phyloP scores from a whole-genome alignment of 2,329 filamentous ascomycete genomes.

The Paracamarosporium sp. region DNA sequence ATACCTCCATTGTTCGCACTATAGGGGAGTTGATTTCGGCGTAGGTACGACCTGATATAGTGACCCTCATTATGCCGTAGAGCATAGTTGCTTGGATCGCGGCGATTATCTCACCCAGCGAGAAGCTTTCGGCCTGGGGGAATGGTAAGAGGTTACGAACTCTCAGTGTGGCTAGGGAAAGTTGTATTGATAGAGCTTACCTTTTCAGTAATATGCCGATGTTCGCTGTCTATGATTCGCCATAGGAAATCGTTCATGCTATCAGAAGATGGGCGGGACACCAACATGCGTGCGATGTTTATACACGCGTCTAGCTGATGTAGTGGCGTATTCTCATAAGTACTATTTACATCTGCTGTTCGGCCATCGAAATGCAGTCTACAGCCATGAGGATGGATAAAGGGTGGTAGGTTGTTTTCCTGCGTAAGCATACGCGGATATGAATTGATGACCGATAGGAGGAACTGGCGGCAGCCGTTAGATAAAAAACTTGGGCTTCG shows the following conservation, averaged over 20 bases:
- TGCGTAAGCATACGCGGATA: constrained; percentile 7
- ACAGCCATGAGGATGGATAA: constrained; percentile 3
- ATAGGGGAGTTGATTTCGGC: neutral
- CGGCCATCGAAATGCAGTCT: neutral
- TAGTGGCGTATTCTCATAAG: neutral
- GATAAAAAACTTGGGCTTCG: neutral
- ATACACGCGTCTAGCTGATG: neutral
- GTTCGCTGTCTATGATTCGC: neutral
- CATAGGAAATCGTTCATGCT: neutral
- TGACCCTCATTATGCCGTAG: neutral
- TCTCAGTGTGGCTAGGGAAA: too few species aligned
- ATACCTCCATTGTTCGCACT: neutral
- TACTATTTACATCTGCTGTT: too few species aligned
- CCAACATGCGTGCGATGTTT: neutral
- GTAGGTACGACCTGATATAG: neutral
- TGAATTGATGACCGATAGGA: neutral
- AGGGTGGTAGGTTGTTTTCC: neutral
- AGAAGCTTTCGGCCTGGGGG: neutral
- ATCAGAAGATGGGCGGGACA: neutral
- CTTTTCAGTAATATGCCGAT: neutral
- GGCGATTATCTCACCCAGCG: neutral
- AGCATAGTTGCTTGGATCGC: neutral
- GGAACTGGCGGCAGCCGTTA: neutral
- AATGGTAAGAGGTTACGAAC: too few species aligned
- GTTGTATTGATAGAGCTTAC: too few species aligned